Percentiles rank a stretch among this genome's conserved stretches.
Conservation (phyloP, 306 rosid genomes). For the Cajanus cajan region DNA sequence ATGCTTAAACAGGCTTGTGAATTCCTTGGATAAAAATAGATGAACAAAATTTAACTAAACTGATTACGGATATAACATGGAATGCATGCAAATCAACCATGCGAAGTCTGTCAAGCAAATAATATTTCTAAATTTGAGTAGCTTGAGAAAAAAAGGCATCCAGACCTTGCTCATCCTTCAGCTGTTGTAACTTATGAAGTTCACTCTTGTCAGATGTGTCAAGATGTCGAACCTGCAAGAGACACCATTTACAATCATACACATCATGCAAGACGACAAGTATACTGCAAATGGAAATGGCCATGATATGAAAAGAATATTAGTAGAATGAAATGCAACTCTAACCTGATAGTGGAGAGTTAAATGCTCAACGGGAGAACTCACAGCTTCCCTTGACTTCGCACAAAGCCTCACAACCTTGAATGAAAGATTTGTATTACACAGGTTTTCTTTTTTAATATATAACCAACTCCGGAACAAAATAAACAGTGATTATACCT, state of each 20-base stretch:
- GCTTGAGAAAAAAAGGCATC: background rate
- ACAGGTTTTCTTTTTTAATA: background rate
- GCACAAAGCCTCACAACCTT: constrained; percentile 99
- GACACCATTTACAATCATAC: constrained; percentile 25
- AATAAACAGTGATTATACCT: constrained; percentile 54
- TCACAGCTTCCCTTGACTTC: constrained; percentile 99
- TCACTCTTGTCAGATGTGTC: constrained; percentile 99
- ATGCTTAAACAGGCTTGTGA: background rate
- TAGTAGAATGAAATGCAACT: background rate
- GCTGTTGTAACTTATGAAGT: constrained; percentile 88
- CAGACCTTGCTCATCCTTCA: constrained; percentile 98
- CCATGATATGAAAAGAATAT: background rate
- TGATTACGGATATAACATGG: background rate
- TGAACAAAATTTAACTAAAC: background rate
- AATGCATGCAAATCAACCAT: background rate
- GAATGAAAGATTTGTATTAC: constrained; percentile 22
- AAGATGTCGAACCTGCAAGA: constrained; percentile 88
- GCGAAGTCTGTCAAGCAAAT: background rate
- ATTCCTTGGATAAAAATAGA: background rate
- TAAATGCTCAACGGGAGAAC: constrained; percentile 98
- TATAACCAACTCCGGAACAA: constrained; percentile 4
- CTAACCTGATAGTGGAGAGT: constrained; percentile 98
- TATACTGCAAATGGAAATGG: background rate
- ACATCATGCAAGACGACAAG: background rate
- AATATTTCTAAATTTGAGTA: background rate